Evolutionary conservation across 345 rosid species (phyloP).

Genomic region (Eucalyptus polybractea): DNA sequence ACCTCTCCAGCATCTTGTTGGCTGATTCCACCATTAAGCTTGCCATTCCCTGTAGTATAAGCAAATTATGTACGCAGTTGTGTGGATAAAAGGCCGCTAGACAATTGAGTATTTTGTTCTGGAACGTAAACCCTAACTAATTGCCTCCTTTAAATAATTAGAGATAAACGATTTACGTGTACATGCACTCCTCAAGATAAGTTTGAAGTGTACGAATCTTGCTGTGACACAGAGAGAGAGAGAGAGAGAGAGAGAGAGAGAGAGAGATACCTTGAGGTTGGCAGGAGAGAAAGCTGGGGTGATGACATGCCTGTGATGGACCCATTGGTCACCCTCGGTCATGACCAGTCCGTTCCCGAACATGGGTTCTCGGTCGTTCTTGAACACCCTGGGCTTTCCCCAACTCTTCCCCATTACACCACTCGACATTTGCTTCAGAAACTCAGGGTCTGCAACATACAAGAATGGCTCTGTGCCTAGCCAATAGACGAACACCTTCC

Average conservation of each 20-base stretch:
- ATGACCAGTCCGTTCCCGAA: constrained; percentile 76
- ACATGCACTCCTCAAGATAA: background rate
- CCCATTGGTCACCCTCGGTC: constrained; percentile 98
- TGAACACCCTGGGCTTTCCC: constrained; percentile 89
- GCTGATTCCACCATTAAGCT: constrained; percentile 78
- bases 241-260: no score
- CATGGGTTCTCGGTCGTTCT: constrained; percentile 79
- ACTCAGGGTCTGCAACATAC: constrained; percentile 79
- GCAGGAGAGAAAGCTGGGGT: constrained; percentile 79
- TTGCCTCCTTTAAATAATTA: background rate
- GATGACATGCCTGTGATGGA: constrained; percentile 77
- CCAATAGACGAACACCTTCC: constrained; percentile 93
- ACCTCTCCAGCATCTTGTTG: constrained; percentile 55
- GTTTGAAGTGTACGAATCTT: background rate
- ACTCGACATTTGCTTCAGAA: constrained; percentile 51
- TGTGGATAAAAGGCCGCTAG: background rate
- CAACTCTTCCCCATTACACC: constrained; percentile 86
- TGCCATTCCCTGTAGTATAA: constrained; percentile 43
- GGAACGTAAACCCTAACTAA: background rate
- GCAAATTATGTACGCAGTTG: background rate
- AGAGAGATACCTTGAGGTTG: constrained; percentile 60
- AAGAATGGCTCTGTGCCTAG: constrained; percentile 88
- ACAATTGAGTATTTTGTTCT: background rate
- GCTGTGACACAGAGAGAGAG: background rate
- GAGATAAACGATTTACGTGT: background rate